phyloP scores from a whole-genome alignment of 345 rosid genomes.

The Gossypium mustelinum region DNA sequence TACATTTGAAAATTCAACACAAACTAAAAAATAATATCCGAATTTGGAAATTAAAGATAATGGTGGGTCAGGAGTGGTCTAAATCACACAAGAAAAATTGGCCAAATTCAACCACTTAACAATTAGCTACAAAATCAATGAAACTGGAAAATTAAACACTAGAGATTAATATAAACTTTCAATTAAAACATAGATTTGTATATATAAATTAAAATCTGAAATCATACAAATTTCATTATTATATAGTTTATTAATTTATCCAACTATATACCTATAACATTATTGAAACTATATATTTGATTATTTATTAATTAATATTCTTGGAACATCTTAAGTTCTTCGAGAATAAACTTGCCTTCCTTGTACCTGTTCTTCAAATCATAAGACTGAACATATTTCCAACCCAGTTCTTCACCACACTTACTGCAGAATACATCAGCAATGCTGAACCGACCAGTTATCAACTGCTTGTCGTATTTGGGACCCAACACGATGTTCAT shows the following conservation, averaged over 20 bases:
- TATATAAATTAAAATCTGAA: no score
- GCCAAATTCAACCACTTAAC: background rate
- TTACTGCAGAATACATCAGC: slow-evolving; percentile 34
- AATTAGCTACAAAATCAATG: no score
- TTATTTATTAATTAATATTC: slow-evolving; percentile 8
- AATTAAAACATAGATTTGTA: no score
- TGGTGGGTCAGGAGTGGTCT: background rate
- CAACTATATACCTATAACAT: no score
- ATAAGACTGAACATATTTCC: slow-evolving; percentile 35
- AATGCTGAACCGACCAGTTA: slow-evolving; percentile 27
- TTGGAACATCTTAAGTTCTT: slow-evolving; percentile 30
- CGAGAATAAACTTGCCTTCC: slow-evolving; percentile 39
- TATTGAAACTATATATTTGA: background rate
- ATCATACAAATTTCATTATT: no score
- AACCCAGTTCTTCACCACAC: slow-evolving; percentile 35
- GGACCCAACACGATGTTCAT: slow-evolving; percentile 39
- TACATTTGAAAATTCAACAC: no score
- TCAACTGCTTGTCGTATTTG: slow-evolving; percentile 29
- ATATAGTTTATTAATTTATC: no score
- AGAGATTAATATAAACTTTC: no score
- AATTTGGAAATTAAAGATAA: background rate
- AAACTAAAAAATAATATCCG: no score
- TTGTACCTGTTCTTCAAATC: slow-evolving; percentile 30
- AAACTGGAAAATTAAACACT: no score
- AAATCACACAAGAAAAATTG: background rate